Evolutionary conservation across 1,284 basidiomycete genomes (phyloP), one percentile per base, ranked within the genome.

Genomic region (Austroboletus novae-zelandiae): DNA sequence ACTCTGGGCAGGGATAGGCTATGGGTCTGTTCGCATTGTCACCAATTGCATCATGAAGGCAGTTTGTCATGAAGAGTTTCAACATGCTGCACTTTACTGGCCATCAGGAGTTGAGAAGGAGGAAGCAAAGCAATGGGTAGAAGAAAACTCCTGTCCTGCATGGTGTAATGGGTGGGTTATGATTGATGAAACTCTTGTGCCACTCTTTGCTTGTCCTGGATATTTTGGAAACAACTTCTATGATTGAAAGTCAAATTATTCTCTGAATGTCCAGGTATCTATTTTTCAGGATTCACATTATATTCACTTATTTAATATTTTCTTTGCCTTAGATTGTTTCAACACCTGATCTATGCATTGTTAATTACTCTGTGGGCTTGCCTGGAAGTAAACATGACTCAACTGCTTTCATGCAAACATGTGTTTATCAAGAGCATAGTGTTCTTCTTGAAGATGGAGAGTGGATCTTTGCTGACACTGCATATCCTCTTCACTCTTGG

Each of bases 121-220:
- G 48, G 25, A 41, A 27, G 51, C 47, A 15, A 53, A 50, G 18
- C 30, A 31, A 10, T 31, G 30, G 30, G 30, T 31, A 3, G 30
- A 50, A 18, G 51, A 44, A 13, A 45, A 43, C 20, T 50, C 45
- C 2, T 55, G 51, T 35, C 29, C 30, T 15, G 39, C 46, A 7
- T 53, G 46, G 48, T 4, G 40, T 15, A 58, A 67, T 68, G 54
- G 54, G 47, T 65, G 61, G 43, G 59, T 73, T 35, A 53, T 51
- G 43, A 71, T 74, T 9, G 71, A 75, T 61, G 71, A 73, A 2
- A 74, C 67, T 1, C 53, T 72, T 2, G 53, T 74, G 11, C 66
- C 68, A 1, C 61, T 74, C 2, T 60, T 57, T 39, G 57, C 64
- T 9, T 57, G 57, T 17, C 73, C 71, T 7, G 55, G 51, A 3